phyloP scores from a whole-genome alignment of 108 stramenopile species.

The Skeletonema grethae region DNA sequence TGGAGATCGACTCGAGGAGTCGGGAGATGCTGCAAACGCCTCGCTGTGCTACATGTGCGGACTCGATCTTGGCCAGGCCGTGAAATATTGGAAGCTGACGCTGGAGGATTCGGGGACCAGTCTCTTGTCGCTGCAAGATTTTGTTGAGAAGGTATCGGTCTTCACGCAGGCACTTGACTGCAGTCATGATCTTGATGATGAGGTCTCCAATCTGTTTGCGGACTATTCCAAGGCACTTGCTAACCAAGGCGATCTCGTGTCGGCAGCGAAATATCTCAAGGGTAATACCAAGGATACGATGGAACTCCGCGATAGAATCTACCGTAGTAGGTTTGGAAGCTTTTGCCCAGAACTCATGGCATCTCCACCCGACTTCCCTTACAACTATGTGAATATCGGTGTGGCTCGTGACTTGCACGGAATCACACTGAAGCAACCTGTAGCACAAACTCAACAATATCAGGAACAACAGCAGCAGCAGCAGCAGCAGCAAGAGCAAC shows the following conservation, averaged over 20 bases:
- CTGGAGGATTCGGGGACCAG: constrained; percentile 56
- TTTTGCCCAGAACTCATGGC: constrained; percentile 68
- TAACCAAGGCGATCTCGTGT: constrained; percentile 87
- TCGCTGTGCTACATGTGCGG: constrained; percentile 96
- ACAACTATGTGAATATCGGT: constrained; percentile 56
- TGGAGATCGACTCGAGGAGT: constrained; percentile 82
- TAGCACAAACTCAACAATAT: not conserved
- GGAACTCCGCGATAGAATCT: constrained; percentile 73
- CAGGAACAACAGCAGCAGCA: constrained; percentile 15
- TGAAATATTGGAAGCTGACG: constrained; percentile 83
- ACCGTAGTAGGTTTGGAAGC: constrained; percentile 62
- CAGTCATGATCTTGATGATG: constrained; percentile 54
- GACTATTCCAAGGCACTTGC: constrained; percentile 88
- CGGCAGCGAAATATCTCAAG: constrained; percentile 83
- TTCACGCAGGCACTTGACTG: constrained; percentile 76
- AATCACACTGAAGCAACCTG: constrained; percentile 40
- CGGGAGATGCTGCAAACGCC: constrained; percentile 78
- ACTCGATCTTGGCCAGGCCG: constrained; percentile 82
- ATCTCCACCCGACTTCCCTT: constrained; percentile 78
- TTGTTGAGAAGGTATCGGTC: constrained; percentile 90
- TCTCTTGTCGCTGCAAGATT: constrained; percentile 86
- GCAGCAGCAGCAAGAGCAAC: constrained; percentile 16
- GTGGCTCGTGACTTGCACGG: constrained; percentile 55
- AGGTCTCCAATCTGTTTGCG: constrained; percentile 75
- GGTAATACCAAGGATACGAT: constrained; percentile 60